Base-by-base conservation (phyloP, 129 eudicot species). In the Flaveria brownii region DNA sequence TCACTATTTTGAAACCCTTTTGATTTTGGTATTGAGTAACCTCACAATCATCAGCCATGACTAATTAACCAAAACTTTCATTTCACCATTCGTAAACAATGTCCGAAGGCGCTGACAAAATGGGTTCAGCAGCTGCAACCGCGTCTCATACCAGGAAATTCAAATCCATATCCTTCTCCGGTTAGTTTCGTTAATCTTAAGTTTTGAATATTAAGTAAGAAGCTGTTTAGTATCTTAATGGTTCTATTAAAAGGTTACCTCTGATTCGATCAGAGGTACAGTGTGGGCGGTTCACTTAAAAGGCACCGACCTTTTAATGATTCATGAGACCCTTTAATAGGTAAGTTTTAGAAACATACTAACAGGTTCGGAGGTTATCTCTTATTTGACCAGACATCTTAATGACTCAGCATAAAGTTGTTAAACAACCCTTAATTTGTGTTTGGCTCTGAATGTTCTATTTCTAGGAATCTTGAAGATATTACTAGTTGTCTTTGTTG, bases 401-500 rank as follows among this genome's bases (percentile, higher is more conserved):
- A 43, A 8, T 43, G 2, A 11, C 1, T 42, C 5, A 4, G 2
- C 46, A 0, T 6, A 42, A 42, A 11, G 1, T 0, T 9, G 11
- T 11, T 7, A 7, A 7, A 30, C 36, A 30, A 30, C 36, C 36
- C 36, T 3, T 30, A 30, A 30, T 30, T 43, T 43, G 10, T 46
- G 15, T 20, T 0, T 59, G 36, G 39, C 8, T 60, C 8, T 60
- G n/a, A 25, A 25, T 25, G 6, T 60, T 18, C 3, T 15, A 17
- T 45, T n/a, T 47, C 10, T 33, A 76, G 71, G 28, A 17, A 63
- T 75, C 41, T 17, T 41, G 14, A 51, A 33, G 41, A 51, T 4
- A 51, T 7, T 69, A 42, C 63, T 86, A 13, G 10, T 87, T 22
- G 83, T 85, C 57, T 75, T 80, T 55, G 66, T 90, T 17, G 77